Evolutionary conservation across 78 protist genomes (phyloP).

Genomic region (Dictyostelium intermedium): DNA sequence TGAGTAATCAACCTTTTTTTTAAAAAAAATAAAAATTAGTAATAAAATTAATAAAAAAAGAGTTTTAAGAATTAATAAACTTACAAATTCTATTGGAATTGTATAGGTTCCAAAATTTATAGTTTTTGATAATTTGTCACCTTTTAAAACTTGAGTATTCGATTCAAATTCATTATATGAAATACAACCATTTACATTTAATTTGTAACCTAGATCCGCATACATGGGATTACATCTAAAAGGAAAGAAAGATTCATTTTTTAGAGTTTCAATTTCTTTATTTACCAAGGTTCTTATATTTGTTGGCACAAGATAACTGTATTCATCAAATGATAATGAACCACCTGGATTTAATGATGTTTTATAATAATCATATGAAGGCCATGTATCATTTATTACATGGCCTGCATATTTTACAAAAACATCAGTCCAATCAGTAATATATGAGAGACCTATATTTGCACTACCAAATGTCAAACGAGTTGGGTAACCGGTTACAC

Average conservation of each 20-base stretch:
- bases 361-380: background rate
- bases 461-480: background rate
- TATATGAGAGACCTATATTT: background rate
- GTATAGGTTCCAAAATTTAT: background rate
- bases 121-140: background rate
- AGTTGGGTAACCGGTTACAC: conserved; percentile 38
- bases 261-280: background rate
- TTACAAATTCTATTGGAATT: conserved; percentile 39
- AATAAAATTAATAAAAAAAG: background rate
- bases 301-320: background rate
- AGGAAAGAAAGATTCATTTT: background rate
- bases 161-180: background rate
- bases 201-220: background rate
- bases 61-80: background rate
- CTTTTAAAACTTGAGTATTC: background rate
- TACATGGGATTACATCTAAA: background rate
- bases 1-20: background rate
- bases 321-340: background rate
- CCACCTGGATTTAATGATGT: background rate
- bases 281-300: background rate
- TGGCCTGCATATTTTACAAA: background rate
- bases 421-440: conserved; percentile 20
- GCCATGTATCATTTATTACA: conserved; percentile 1
- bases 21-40: background rate
- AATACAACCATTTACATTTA: background rate